Base-by-base conservation (phyloP, 192 early-diverging fungal genomes). In the Coemansia sp. region DNA sequence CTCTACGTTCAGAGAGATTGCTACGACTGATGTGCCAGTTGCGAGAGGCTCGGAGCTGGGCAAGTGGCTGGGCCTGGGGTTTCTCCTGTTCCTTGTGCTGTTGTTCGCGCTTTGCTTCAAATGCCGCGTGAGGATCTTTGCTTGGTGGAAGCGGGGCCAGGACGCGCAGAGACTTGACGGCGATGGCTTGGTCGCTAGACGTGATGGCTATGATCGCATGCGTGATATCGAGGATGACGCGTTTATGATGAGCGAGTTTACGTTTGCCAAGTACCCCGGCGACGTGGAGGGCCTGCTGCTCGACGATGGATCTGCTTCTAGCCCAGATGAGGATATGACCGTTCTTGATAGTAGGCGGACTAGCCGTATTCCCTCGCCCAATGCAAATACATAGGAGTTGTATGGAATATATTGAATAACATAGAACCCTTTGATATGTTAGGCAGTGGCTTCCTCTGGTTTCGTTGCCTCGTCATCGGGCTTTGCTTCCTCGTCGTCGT, bases 171-270 rank as follows among this genome's bases (percentile, higher is more conserved):
- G 65, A 37, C 55, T 64, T 15, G 69, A 76, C 8, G 34, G 59
- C 34, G 60, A 31, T 4, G 53, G 67, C 0, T 3, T 59, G 69
- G 62, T 71, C 27, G 15, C 27, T n/a, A 27, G 69, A 25, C 19
- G 62, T 2, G 42, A 11, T 34, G 61, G 45, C 17, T 59, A 63
- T 12, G 61, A 51, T 14, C 42, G 64, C 15, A 44, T 59, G 61
- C 45, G 15, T 0, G 48, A 55, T 12, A 58, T 68, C 5, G 68
- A 63, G 8, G 11, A 74, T 25, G 73, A 80, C 53, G 78, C 78
- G 3, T 80, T 80, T 70, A 67, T 73, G 37, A 80, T 80, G 78
- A 75, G 70, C 63, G 73, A 75, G 48, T 73, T 80, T 45, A 21
- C 64, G 0, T 80, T 80, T 41, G 31, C n/a, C 19, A 71, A 75